Percentiles rank a stretch among this genome's conserved stretches.
Evolutionary conservation across 192 early-diverging fungal species (phyloP).

Genomic region (Entomortierella beljakovae): DNA sequence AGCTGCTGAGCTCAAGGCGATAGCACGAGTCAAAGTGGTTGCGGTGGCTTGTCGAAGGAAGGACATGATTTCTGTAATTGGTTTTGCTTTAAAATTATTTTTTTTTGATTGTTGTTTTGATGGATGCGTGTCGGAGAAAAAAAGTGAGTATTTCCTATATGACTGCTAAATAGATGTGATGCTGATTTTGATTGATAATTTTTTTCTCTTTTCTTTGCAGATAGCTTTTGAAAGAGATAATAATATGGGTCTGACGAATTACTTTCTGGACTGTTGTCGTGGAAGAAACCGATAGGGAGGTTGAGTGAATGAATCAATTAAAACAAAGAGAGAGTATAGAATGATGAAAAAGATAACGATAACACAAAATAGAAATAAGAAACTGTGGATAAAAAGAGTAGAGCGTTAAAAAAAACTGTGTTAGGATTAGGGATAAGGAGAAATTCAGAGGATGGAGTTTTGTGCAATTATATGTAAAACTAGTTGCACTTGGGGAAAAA

Average conservation of each 20-base stretch:
- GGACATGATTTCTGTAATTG: slow-evolving; percentile 18
- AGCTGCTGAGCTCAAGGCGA: slow-evolving; percentile 7
- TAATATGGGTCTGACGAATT: not conserved
- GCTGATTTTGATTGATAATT: slow-evolving; percentile 28
- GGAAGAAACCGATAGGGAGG: slow-evolving; percentile 8
- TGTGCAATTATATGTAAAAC: slow-evolving; percentile 16
- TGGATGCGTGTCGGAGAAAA: slow-evolving; percentile 1
- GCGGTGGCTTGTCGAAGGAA: slow-evolving; percentile 22
- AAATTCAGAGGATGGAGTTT: slow-evolving; percentile 11
- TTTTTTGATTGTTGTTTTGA: slow-evolving; percentile 19
- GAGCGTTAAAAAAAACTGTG: not conserved
- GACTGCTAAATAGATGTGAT: slow-evolving; percentile 32
- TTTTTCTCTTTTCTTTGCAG: slow-evolving; percentile 1
- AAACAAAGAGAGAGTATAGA: not conserved
- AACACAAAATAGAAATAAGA: not conserved
- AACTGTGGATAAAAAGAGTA: slow-evolving; percentile 1
- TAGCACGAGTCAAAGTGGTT: slow-evolving; percentile 18
- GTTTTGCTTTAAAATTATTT: slow-evolving; percentile 18
- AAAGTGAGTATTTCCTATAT: not conserved
- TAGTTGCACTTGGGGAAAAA: slow-evolving; percentile 19
- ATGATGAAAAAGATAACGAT: not conserved
- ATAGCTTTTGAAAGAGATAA: not conserved
- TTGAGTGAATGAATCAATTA: not conserved
- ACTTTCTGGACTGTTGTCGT: slow-evolving; percentile 33
- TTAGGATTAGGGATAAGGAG: not conserved